These are phyloP conservation scores for Trypanosoma scelopori DNA, from an alignment of 208 protist species.

Conservation along the genomic window DNA sequence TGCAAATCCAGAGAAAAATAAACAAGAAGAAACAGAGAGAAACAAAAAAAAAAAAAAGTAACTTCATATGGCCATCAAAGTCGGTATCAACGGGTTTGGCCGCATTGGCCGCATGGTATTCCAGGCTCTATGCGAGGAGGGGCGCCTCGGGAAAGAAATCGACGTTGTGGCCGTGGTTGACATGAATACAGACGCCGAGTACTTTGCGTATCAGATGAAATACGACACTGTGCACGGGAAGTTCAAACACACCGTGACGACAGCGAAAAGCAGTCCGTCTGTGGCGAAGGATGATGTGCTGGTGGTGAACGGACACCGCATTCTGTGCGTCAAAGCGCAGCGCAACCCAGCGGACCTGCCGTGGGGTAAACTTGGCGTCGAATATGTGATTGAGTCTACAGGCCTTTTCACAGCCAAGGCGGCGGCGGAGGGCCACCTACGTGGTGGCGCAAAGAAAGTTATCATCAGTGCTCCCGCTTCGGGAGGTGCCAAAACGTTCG, in stretches of 20 bases:
- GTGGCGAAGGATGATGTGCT: constrained; percentile 63
- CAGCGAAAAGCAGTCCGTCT: constrained; percentile 66
- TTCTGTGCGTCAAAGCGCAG: constrained; percentile 76
- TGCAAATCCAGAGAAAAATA: no score
- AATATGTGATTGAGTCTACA: constrained; percentile 99
- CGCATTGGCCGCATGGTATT: constrained; percentile 98
- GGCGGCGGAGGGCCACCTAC: constrained; percentile 93
- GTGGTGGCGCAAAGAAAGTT: constrained; percentile 97
- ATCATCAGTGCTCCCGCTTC: constrained; percentile 98
- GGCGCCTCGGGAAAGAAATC: constrained; percentile 73
- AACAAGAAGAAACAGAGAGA: no score
- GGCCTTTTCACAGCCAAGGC: constrained; percentile 96
- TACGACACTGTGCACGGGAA: constrained; percentile 97
- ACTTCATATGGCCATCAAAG: constrained; percentile 52
- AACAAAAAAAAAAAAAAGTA: constrained; percentile 3
- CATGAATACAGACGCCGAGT: constrained; percentile 96
- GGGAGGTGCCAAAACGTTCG: constrained; percentile 96
- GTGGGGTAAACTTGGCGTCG: constrained; percentile 92
- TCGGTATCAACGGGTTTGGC: constrained; percentile 99
- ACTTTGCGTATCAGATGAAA: constrained; percentile 96
- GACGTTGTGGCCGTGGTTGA: constrained; percentile 97
- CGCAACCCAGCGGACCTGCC: constrained; percentile 94
- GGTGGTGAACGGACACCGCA: constrained; percentile 80
- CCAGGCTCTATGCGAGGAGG: constrained; percentile 77
- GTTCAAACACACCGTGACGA: constrained; percentile 81